These are phyloP conservation scores for Fusarium fujikuroi DNA, from an alignment of 2,329 filamentous ascomycete species.

Conservation along the genomic window DNA sequence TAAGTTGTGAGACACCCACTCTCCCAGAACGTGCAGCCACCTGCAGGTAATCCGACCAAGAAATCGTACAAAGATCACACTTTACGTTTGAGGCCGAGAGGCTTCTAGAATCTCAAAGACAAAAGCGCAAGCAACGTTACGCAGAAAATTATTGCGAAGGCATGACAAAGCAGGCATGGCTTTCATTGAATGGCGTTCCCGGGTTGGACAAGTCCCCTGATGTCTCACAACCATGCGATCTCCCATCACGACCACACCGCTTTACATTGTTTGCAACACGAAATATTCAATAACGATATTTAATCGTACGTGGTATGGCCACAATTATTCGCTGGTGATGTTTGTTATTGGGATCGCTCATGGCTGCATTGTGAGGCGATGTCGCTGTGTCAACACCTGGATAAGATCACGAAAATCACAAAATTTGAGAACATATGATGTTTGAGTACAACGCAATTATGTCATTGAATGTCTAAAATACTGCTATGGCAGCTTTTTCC, in stretches of 20 bases:
- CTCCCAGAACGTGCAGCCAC: too few species aligned
- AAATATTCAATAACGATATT: background rate
- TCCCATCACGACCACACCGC: slow-evolving; percentile 25
- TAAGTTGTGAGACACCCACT: background rate
- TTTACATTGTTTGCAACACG: background rate
- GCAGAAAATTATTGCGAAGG: background rate
- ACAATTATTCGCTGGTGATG: background rate
- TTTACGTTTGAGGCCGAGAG: background rate
- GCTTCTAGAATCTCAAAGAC: background rate
- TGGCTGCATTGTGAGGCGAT: too few species aligned
- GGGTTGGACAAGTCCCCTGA: slow-evolving; percentile 25
- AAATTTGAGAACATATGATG: background rate
- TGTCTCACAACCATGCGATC: slow-evolving; percentile 28
- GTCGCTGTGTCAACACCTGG: background rate
- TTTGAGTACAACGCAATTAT: slow-evolving; percentile 1
- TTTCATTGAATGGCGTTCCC: slow-evolving; percentile 12
- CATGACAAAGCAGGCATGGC: slow-evolving; percentile 4
- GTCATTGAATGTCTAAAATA: slow-evolving; percentile 19
- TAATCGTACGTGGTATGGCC: background rate
- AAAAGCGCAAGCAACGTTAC: background rate
- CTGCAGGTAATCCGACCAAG: background rate
- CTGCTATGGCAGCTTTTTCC: slow-evolving; percentile 16
- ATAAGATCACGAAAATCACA: background rate
- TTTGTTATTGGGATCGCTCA: background rate
- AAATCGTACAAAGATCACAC: background rate